phyloP scores from a whole-genome alignment of 768 basidiomycete genomes.

The Trametes elegans region DNA sequence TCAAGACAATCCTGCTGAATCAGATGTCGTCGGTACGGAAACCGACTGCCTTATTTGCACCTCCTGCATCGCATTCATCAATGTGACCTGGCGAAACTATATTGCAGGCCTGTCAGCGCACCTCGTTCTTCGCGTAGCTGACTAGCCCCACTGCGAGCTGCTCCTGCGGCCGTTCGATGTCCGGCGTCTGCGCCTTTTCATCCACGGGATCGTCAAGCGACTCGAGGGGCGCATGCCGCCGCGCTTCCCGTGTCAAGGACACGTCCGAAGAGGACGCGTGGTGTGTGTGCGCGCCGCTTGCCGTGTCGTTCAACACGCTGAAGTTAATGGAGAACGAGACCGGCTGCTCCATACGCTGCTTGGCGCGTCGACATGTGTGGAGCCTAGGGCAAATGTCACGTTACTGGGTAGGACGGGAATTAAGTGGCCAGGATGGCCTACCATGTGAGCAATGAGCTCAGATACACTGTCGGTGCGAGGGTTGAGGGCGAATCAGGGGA shows the following conservation, averaged over 20 bases:
- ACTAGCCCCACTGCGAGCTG: background rate
- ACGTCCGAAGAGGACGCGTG: background rate
- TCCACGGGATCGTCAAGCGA: background rate
- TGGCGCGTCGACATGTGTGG: background rate
- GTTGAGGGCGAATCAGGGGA: background rate
- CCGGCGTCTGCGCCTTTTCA: slow-evolving; percentile 1
- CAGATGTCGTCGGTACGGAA: too few species aligned
- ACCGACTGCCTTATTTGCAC: too few species aligned
- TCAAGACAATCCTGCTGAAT: too few species aligned
- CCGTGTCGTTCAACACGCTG: slow-evolving; percentile 1
- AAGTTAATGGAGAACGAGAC: slow-evolving; percentile 6
- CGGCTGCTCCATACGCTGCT: slow-evolving; percentile 1
- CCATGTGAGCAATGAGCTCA: slow-evolving; percentile 7
- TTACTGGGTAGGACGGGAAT: background rate
- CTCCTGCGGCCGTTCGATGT: slow-evolving; percentile 2
- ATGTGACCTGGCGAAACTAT: background rate
- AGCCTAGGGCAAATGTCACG: background rate
- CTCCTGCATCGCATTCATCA: too few species aligned
- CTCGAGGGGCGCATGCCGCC: background rate
- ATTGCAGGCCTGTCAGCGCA: background rate
- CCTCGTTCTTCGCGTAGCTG: background rate
- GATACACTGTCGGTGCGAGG: background rate
- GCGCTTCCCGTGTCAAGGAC: too few species aligned
- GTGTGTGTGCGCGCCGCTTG: background rate
- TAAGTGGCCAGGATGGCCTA: background rate